Percentiles rank a stretch among this genome's conserved stretches.
phyloP scores from a whole-genome alignment of 2,329 filamentous ascomycete species.

The Claviceps digitariae region DNA sequence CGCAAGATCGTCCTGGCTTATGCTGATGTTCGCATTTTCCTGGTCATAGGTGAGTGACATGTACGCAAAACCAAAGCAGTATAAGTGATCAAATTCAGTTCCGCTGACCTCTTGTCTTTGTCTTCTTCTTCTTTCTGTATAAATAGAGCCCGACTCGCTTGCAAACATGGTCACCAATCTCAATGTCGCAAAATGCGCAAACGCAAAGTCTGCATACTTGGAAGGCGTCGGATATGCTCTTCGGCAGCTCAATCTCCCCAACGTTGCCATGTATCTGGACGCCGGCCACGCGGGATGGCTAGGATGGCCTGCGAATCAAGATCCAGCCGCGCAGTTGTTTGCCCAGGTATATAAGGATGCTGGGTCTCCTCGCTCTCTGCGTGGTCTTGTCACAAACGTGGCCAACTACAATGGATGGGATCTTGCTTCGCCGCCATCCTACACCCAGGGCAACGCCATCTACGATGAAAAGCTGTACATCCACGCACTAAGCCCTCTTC shows the following conservation, averaged over 20 bases:
- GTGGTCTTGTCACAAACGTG: constrained; percentile 45
- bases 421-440: constrained; percentile 27
- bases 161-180: constrained; percentile 45
- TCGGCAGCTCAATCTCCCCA: constrained; percentile 36
- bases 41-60: constrained; percentile 26
- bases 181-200: constrained; percentile 34
- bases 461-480: constrained; percentile 45
- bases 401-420: constrained; percentile 42
- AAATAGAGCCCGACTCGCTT: constrained; percentile 40
- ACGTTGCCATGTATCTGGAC: constrained; percentile 45
- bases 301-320: constrained; percentile 41
- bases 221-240: constrained; percentile 38
- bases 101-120: not conserved
- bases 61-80: not conserved
- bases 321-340: constrained; percentile 32
- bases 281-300: constrained; percentile 46
- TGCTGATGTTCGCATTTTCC: constrained; percentile 28
- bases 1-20: constrained; percentile 26
- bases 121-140: not conserved
- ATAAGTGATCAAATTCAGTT: not conserved
- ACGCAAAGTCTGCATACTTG: constrained; percentile 33
- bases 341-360: constrained; percentile 35
- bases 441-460: constrained; percentile 32
- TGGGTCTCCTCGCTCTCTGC: constrained; percentile 33
- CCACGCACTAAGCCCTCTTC: constrained; percentile 49